phyloP scores from a whole-genome alignment of 129 eudicot genomes.

The Apium graveolens region DNA sequence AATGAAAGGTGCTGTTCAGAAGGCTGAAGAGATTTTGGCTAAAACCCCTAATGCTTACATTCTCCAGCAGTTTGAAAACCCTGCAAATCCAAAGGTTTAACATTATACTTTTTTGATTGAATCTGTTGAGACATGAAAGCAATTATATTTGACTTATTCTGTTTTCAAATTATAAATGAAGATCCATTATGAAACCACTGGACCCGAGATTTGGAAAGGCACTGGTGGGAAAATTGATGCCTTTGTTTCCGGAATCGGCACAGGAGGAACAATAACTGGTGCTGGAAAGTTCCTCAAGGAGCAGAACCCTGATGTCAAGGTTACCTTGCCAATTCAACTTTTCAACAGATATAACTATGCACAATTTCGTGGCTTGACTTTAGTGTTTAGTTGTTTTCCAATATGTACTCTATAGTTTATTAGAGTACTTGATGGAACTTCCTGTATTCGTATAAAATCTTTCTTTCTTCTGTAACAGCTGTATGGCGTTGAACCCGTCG shows the following conservation, averaged over 20 bases:
- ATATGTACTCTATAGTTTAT: neutral
- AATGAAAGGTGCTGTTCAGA: conserved; percentile 79
- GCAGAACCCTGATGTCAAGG: conserved; percentile 74
- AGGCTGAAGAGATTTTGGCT: conserved; percentile 80
- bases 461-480: conserved; percentile 29
- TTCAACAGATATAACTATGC: neutral
- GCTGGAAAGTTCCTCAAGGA: conserved; percentile 72
- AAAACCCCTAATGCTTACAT: conserved; percentile 86
- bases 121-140: neutral
- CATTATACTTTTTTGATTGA: neutral
- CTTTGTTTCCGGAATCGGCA: conserved; percentile 85
- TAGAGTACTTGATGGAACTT: neutral
- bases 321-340: conserved; percentile 18
- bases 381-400: neutral
- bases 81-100: conserved; percentile 86
- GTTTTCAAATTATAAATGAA: conserved; percentile 10
- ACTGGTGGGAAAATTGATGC: conserved; percentile 72
- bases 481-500: conserved; percentile 70
- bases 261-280: conserved; percentile 92
- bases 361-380: neutral
- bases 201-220: conserved; percentile 88
- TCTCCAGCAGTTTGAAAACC: conserved; percentile 91
- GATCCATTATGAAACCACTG: conserved; percentile 92
- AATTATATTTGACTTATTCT: conserved; percentile 10
- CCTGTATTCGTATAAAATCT: neutral